Conservation (phyloP, 306 rosid species). For the Rubus parviflorus region DNA sequence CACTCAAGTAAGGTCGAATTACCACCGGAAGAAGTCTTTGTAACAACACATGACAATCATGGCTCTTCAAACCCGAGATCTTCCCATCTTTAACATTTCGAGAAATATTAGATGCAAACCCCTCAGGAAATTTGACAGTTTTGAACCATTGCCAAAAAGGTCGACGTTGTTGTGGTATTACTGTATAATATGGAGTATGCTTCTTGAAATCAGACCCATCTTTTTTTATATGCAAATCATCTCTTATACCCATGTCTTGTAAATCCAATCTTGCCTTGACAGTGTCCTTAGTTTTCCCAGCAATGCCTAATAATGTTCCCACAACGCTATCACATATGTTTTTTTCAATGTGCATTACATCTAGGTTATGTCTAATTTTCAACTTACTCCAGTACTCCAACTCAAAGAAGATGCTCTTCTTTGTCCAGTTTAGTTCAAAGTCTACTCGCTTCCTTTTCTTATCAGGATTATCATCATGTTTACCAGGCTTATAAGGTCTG, state of each 20-base stretch:
- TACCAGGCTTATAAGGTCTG: no score
- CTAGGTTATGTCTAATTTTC: constrained; percentile 3
- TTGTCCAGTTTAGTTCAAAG: not conserved
- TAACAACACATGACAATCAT: constrained; percentile 5
- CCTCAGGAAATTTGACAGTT: no score
- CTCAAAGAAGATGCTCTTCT: constrained; percentile 9
- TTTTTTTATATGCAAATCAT: no score
- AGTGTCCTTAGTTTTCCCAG: not conserved
- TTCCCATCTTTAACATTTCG: not conserved
- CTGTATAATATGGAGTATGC: not conserved
- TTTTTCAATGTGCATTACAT: constrained; percentile 7
- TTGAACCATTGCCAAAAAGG: no score
- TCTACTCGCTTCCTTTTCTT: not conserved
- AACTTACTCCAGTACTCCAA: not conserved
- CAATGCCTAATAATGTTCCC: not conserved
- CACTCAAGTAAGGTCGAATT: no score
- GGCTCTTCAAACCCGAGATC: not conserved
- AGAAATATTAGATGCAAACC: not conserved
- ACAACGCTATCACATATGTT: not conserved
- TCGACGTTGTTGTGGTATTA: not conserved
- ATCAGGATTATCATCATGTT: no score
- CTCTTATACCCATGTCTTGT: no score
- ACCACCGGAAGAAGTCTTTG: not conserved
- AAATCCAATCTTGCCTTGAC: not conserved
- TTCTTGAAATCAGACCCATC: no score